Conservation (phyloP, 2,329 filamentous ascomycete species). For the Fusarium pseudocircinatum region DNA sequence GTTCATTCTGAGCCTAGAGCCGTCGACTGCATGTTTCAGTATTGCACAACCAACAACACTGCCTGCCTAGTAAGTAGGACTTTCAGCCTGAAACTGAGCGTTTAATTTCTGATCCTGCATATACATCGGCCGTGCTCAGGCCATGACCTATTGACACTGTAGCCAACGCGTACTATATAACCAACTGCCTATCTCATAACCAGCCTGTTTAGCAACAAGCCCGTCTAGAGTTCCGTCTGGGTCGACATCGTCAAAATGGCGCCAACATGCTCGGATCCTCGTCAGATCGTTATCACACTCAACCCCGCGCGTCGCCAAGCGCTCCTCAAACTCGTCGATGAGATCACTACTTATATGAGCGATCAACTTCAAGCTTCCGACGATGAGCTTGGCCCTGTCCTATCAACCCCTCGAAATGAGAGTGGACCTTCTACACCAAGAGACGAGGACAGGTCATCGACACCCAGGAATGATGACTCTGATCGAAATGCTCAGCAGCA, state of each 20-base stretch:
- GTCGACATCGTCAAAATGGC: conserved; percentile 54
- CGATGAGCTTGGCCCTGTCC: conserved; percentile 46
- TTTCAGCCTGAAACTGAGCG: neutral
- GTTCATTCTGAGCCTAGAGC: neutral
- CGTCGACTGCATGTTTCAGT: neutral
- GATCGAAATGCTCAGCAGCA: conserved; percentile 16
- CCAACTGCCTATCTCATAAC: neutral
- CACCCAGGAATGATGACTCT: conserved; percentile 9
- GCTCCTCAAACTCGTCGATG: conserved; percentile 59
- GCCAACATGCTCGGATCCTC: conserved; percentile 63
- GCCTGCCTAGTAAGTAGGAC: neutral
- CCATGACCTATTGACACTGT: conserved; percentile 7
- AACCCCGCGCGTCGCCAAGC: conserved; percentile 62
- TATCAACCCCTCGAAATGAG: conserved; percentile 26
- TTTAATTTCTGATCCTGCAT: conserved; percentile 5
- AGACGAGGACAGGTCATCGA: conserved; percentile 7
- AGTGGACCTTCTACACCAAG: conserved; percentile 11
- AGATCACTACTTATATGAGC: conserved; percentile 65
- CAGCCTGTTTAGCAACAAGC: neutral
- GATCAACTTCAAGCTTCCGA: conserved; percentile 57
- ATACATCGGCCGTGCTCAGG: neutral
- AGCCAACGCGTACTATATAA: conserved; percentile 5
- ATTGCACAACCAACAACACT: conserved; percentile 1
- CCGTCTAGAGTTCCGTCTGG: neutral
- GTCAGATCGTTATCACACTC: conserved; percentile 64